These are phyloP conservation scores for Proliferodiscus dingleyae DNA, from an alignment of 2,329 filamentous ascomycete species.

Conservation along the genomic window DNA sequence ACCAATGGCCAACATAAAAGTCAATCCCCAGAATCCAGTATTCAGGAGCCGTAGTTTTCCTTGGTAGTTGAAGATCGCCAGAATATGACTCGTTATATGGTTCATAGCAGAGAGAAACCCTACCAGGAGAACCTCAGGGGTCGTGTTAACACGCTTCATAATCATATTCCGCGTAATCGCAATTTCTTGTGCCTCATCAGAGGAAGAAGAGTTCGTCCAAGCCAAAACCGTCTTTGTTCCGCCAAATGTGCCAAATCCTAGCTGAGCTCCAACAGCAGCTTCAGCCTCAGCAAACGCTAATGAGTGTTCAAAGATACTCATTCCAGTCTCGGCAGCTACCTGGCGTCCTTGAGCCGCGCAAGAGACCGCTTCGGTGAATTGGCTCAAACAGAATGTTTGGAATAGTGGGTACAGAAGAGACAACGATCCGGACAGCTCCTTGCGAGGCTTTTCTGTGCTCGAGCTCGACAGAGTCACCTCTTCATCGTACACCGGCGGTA, in stretches of 20 bases:
- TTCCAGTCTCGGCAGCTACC: constrained; percentile 80
- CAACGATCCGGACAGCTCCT: constrained; percentile 60
- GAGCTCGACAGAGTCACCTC: constrained; percentile 22
- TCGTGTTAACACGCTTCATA: constrained; percentile 76
- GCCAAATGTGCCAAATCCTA: constrained; percentile 60
- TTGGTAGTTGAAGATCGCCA: constrained; percentile 78
- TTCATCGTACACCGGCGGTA: constrained; percentile 45
- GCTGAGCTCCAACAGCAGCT: constrained; percentile 73
- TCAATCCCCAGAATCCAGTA: constrained; percentile 83
- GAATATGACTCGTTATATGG: constrained; percentile 75
- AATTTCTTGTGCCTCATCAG: constrained; percentile 35
- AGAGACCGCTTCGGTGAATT: constrained; percentile 83
- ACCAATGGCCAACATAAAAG: constrained; percentile 81
- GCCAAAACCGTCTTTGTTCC: constrained; percentile 18
- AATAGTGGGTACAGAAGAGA: constrained; percentile 73
- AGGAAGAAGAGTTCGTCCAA: constrained; percentile 18
- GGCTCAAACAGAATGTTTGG: constrained; percentile 63
- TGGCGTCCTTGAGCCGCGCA: constrained; percentile 82
- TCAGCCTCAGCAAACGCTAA: constrained; percentile 95
- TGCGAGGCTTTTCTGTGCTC: constrained; percentile 6
- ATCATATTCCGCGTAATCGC: constrained; percentile 61
- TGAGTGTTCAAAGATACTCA: constrained; percentile 95
- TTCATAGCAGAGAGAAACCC: constrained; percentile 85
- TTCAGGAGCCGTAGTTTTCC: constrained; percentile 75
- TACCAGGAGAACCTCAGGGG: constrained; percentile 82